Evolutionary conservation across 2,329 filamentous ascomycete species (phyloP).

Genomic region (Amylocarpus encephaloides): DNA sequence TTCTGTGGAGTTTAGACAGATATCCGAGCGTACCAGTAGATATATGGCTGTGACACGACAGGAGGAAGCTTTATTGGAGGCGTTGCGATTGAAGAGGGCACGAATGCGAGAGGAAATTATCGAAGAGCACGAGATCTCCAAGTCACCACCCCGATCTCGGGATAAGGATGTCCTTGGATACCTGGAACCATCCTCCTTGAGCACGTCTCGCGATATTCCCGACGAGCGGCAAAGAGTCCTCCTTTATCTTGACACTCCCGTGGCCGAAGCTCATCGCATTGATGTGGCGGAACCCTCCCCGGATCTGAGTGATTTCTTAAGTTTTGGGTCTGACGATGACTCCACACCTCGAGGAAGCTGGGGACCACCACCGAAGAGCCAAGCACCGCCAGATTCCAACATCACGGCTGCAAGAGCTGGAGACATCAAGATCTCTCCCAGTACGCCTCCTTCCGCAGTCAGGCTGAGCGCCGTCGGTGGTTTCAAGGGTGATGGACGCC

Average conservation of each 20-base stretch:
- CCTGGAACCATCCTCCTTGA: neutral
- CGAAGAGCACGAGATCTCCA: constrained; percentile 26
- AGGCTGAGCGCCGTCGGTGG: constrained; percentile 1
- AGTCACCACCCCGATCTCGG: constrained; percentile 12
- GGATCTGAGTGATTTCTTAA: constrained; percentile 36
- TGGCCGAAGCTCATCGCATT: constrained; percentile 15
- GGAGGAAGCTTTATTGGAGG: constrained; percentile 45
- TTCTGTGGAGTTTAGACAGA: constrained; percentile 19
- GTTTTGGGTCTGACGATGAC: constrained; percentile 26
- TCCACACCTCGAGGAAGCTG: constrained; percentile 22
- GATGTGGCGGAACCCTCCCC: constrained; percentile 27
- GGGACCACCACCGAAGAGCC: constrained; percentile 5
- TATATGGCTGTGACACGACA: constrained; percentile 47
- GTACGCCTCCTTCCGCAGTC: neutral
- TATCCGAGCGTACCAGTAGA: constrained; percentile 18
- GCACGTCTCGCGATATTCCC: neutral
- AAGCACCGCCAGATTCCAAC: constrained; percentile 4
- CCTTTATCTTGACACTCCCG: constrained; percentile 25
- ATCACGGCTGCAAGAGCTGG: neutral
- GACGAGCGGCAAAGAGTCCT: constrained; percentile 19
- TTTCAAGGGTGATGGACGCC: neutral
- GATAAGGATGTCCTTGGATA: neutral
- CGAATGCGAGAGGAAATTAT: constrained; percentile 39
- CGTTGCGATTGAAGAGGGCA: constrained; percentile 42
- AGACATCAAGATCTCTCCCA: neutral